Evolutionary conservation across 176 grass and related monocot species (phyloP), one percentile per base, ranked within the genome.

Genomic region (Cenchrus americanus): DNA sequence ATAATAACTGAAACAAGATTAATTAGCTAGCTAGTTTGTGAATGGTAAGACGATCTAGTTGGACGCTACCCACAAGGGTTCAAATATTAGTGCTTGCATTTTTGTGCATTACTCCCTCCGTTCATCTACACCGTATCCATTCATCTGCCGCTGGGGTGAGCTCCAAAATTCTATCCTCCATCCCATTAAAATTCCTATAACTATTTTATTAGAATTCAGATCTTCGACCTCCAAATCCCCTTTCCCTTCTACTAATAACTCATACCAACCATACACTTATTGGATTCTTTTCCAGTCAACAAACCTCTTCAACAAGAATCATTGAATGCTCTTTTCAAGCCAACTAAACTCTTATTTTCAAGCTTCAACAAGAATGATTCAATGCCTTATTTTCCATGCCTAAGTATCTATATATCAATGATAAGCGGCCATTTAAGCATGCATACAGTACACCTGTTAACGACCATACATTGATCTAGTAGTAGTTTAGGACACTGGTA

Each of bases 401-500:
- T 71, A 48, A 47, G 43, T 47, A 47, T 22, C 68, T 48, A 37
- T 30, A 34, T 34, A 7, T 24, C 68, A 48, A 15, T 24, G 43
- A 71, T 71, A 71, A 42, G 22, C 32, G 49, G 5, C 8, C 50
- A 55, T 54, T 53, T 75, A 40, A 55, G 17, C 72, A 54, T n/a
- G 8, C 43, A 44, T 9, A 53, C 48, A 32, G 47, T 73, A 74
- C 71, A 37, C 5, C 5, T 37, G 27, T 55, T 75, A 75, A 37
- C 50, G 26, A 57, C 49, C 72, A 75, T n/a, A 75, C 15, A 12
- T 57, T 84, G 60, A 8, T 55, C 10, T 54, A 53, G 17, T 59
- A 44, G 27, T 73, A 73, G 69, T 73, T 50, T 73, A 77, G 82
- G 62, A 47, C 50, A 61, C 67, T 71, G 66, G 22, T 58, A 57